Base-by-base conservation (phyloP, 257 asterid species). In the Gynochthodes officinalis region DNA sequence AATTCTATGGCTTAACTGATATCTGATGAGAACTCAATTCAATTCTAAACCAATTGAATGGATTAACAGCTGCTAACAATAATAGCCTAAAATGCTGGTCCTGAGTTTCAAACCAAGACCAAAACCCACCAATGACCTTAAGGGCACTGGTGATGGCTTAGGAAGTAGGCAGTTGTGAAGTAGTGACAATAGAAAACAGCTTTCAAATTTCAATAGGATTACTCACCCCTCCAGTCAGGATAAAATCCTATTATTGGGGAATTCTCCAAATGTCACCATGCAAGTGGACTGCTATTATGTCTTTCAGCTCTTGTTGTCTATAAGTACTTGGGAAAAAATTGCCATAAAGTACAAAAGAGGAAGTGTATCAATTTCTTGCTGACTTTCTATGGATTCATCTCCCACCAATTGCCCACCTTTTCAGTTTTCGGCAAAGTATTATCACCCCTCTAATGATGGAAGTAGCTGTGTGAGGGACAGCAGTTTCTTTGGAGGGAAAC, bases 401-500 rank as follows among this genome's bases (percentile, higher is more conserved):
- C 75, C 57, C 58, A 61, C 74, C 44, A 75, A 4, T 43, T 92
- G 97, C 64, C 92, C 97, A 39, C 97, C 98, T 19, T 93, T 90
- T 60, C 78, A 70, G 1, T 93, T 89, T 75, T 84, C 98, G 15
- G 87, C 88, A 0, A 84, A 89, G 75, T 93, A 90, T 69, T 93
- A 84, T 59, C 71, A 85, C 50, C 35, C 78, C 65, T 69, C 79
- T 4, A 70, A 52, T 8, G 82, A 74, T 37, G 94, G 83, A n/a
- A 83, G 84, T 54, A 73, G 33, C 44, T 93, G 97, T 30, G 75
- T 83, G 42, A 85, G 97, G 79, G 95, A 93, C 37, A 78, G 70
- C 86, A 90, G 94, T 66, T 93, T 90, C 88, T 93, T 90, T 64
- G 97, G 72, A 58, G 98, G 89, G 30, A 83, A 93, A 75, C 70